Conservation (phyloP, 2,329 filamentous ascomycete genomes). For the Sporothrix dimorphospora region DNA sequence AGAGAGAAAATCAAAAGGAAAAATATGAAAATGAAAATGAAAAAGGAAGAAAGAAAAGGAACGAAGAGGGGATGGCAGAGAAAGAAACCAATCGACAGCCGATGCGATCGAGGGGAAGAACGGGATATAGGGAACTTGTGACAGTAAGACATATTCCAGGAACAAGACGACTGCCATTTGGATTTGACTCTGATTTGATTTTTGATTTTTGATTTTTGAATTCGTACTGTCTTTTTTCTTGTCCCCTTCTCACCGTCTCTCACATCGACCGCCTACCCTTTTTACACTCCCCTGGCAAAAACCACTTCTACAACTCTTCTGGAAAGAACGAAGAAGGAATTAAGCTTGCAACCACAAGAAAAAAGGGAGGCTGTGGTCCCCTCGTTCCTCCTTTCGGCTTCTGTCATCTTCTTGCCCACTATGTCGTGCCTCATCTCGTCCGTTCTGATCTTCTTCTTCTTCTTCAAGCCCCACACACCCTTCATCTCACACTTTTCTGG, state of each 20-base stretch:
- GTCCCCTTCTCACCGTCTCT: background rate
- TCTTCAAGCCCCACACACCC: background rate
- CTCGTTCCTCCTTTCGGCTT: background rate
- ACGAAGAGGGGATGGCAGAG: background rate
- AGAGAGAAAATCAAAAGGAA: background rate
- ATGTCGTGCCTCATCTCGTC: no score
- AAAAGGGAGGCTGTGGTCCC: background rate
- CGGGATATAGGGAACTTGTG: background rate
- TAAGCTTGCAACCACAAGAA: background rate
- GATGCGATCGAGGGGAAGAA: background rate
- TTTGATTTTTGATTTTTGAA: background rate
- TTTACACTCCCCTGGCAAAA: constrained; percentile 5
- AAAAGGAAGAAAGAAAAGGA: background rate
- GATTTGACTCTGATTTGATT: background rate
- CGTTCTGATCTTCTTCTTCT: background rate
- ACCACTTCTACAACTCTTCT: constrained; percentile 3
- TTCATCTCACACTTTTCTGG: background rate
- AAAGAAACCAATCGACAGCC: background rate
- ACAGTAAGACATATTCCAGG: background rate
- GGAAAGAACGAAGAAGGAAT: background rate
- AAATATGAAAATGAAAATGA: background rate
- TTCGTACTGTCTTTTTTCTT: background rate
- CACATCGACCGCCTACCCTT: background rate
- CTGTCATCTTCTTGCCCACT: background rate
- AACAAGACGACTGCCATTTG: background rate